Base-by-base conservation (phyloP, 1,284 basidiomycete genomes). In the Rhodotorula mucilaginosa region DNA sequence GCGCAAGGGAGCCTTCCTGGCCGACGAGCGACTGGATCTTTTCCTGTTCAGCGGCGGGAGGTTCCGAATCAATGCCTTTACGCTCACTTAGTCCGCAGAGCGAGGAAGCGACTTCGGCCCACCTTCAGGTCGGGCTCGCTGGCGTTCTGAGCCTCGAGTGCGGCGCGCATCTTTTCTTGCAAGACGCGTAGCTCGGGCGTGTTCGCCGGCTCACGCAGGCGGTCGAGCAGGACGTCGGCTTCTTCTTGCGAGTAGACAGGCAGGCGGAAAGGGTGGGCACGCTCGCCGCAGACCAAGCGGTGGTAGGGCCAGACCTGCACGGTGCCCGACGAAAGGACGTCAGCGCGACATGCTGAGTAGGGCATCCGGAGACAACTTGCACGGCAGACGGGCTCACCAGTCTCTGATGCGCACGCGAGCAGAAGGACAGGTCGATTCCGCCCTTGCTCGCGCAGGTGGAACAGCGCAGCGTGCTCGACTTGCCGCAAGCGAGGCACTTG, bases 401-500 rank as follows among this genome's bases (percentile, higher is more conserved):
- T 4, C 44, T 54, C 39, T 63, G 61, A 15, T 54, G 51, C 34
- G n/a, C 61, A 13, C 23, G 6, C 12, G 56, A 58, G 64, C 64
- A 65, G 29, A 65, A 65, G 19, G 2, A n/a, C 16, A 57, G 26
- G n/a, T 39, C 18, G 39, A 46, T 2, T 0, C 16, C 26, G 12
- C 16, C 31, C n/a, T 57, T 26, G 26, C 8, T 16, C 3, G 21
- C 4, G 29, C 44, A 29, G 4, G 52, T 2, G 18, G 39, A 52
- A 46, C 63, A 47, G 10, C 61, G 48, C n/a, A n/a, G 7, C 52
- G 54, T 48, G n/a, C 54, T 48, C 31, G 34, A 10, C 49, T 52
- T 34, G 46, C 39, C 34, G 63, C 63, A 64, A 46, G 46, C 39
- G 26, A 29, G 23, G 63, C 63, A 64, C 29, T 18, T 21, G 47